Conservation (phyloP, 345 rosid species). For the Citrus trifoliata region DNA sequence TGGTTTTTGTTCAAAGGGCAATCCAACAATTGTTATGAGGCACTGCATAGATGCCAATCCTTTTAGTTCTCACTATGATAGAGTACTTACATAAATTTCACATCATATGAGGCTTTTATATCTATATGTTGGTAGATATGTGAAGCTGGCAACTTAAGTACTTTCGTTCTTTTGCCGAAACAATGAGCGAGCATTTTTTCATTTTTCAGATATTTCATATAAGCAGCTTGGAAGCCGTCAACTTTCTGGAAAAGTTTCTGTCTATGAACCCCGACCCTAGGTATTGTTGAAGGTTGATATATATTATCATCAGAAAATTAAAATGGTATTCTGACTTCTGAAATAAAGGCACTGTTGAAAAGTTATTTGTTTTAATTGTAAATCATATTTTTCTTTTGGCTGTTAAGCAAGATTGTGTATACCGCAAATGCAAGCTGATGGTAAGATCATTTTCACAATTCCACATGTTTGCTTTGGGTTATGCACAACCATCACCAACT, state of each 20-base stretch:
- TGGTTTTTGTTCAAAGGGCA: not conserved
- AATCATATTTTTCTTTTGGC: slow-evolving; percentile 2
- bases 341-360: slow-evolving; percentile 1
- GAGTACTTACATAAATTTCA: not conserved
- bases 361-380: not conserved
- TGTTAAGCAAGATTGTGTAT: not conserved
- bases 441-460: not conserved
- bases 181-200: slow-evolving; percentile 19
- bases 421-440: not conserved
- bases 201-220: slow-evolving; percentile 65
- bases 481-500: not conserved
- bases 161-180: not conserved
- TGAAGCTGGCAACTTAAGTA: not conserved
- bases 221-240: slow-evolving; percentile 72
- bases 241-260: slow-evolving; percentile 71
- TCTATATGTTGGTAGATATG: not conserved
- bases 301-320: not conserved
- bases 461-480: not conserved
- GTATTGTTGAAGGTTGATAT: slow-evolving; percentile 36
- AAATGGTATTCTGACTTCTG: not conserved
- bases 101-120: not conserved
- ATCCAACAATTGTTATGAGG: not conserved
- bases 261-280: slow-evolving; percentile 86
- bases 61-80: not conserved
- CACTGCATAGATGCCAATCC: not conserved